A percentile compares a stretch with the other conserved stretches of the same genome.
These are phyloP conservation scores for Medicago ruthenica DNA, from an alignment of 306 rosid species.

Conservation along the genomic window DNA sequence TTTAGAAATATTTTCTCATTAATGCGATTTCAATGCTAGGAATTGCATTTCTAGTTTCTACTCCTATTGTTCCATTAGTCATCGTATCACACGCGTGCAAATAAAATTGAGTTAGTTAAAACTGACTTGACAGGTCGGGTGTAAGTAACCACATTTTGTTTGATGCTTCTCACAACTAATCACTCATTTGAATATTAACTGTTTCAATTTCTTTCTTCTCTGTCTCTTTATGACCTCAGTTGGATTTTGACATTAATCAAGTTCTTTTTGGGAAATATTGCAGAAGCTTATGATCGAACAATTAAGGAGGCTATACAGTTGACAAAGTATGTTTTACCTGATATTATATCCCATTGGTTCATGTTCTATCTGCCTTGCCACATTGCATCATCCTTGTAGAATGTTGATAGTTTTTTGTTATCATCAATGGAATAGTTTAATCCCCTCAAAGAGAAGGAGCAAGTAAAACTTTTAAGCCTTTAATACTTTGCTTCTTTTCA, in stretches of 20 bases:
- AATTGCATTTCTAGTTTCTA: constrained; percentile 3
- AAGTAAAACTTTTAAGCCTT: neutral
- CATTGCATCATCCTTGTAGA: constrained; percentile 18
- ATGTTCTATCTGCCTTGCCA: constrained; percentile 9
- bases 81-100: neutral
- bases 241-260: constrained; percentile 22
- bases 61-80: neutral
- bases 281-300: constrained; percentile 81
- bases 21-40: neutral
- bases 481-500: neutral
- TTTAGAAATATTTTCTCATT: neutral
- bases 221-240: neutral
- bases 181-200: neutral
- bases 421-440: neutral
- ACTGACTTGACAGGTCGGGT: neutral
- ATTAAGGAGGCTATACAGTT: constrained; percentile 74
- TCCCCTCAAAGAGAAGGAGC: neutral
- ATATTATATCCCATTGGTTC: neutral
- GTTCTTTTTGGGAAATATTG: constrained; percentile 42
- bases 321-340: constrained; percentile 58
- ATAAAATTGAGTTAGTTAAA: neutral
- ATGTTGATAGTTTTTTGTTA: neutral
- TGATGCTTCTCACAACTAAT: constrained; percentile 15
- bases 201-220: constrained; percentile 33
- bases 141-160: constrained; percentile 10